phyloP scores from a whole-genome alignment of 441 rosid species.

The Arabidopsis hybrid region DNA sequence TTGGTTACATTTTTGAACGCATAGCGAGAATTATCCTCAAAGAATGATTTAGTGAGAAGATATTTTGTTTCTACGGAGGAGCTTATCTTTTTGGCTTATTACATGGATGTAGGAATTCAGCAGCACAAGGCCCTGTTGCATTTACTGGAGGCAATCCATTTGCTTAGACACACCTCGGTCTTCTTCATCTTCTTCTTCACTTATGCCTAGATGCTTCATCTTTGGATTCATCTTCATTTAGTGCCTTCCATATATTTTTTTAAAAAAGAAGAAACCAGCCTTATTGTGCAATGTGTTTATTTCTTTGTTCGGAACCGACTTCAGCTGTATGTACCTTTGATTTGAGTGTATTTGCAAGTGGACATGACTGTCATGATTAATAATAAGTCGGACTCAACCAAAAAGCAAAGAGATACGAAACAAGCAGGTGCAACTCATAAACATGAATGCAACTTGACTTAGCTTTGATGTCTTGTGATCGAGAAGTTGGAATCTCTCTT shows the following conservation, averaged over 20 bases:
- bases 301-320: constrained; percentile 21
- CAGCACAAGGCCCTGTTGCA: constrained; percentile 77
- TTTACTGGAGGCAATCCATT: constrained; percentile 87
- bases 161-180: constrained; percentile 49
- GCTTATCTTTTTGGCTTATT: constrained; percentile 18
- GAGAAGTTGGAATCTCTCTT: not conserved
- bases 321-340: constrained; percentile 22
- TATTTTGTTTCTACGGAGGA: not conserved
- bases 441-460: not conserved
- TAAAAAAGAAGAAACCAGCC: constrained; percentile 17
- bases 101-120: constrained; percentile 58
- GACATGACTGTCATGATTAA: constrained; percentile 1
- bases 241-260: not conserved
- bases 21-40: no score
- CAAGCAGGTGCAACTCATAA: not conserved
- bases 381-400: not conserved
- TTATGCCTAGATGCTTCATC: constrained; percentile 4
- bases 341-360: constrained; percentile 37
- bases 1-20: not conserved
- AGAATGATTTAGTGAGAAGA: no score
- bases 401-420: not conserved
- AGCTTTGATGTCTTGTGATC: not conserved
- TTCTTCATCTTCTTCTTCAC: constrained; percentile 7
- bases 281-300: constrained; percentile 21
- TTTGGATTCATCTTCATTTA: constrained; percentile 6